A percentile compares a stretch with the other conserved stretches of the same genome.
phyloP scores from a whole-genome alignment of 1,284 basidiomycete species.

The Ceratobasidium papillatum region DNA sequence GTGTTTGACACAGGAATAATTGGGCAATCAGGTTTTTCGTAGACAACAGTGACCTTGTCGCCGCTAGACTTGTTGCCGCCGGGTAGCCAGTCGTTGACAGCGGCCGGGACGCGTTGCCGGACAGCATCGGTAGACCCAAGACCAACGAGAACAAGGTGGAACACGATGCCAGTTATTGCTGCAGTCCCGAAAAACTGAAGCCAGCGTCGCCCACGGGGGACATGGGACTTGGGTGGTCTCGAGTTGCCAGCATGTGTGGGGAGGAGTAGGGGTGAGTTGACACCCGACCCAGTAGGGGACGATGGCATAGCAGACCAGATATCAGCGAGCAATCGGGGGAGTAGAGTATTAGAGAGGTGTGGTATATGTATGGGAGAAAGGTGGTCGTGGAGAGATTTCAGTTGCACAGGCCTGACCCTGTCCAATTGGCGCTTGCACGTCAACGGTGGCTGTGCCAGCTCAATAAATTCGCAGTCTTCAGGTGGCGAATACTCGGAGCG shows the following conservation, averaged over 20 bases:
- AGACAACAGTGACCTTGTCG: conserved; percentile 26
- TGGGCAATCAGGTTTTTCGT: conserved; percentile 26
- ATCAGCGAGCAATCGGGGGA: neutral
- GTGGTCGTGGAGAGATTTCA: conserved; percentile 21
- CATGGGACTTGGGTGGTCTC: conserved; percentile 30
- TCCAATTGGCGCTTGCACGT: neutral
- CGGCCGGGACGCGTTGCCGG: conserved; percentile 29
- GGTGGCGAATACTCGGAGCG: conserved; percentile 4
- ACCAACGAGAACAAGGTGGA: conserved; percentile 44
- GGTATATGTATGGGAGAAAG: conserved; percentile 10
- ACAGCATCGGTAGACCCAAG: conserved; percentile 41
- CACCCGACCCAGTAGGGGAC: conserved; percentile 31
- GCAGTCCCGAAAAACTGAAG: conserved; percentile 44
- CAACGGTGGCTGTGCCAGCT: conserved; percentile 14
- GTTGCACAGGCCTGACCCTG: neutral
- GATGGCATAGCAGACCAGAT: conserved; percentile 16
- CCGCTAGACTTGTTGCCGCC: conserved; percentile 16
- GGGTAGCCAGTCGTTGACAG: conserved; percentile 42
- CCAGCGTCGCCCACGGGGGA: conserved; percentile 29
- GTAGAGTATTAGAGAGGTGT: conserved; percentile 11
- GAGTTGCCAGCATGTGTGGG: conserved; percentile 16
- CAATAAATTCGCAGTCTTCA: neutral
- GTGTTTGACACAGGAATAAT: conserved; percentile 2
- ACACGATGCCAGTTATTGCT: conserved; percentile 40
- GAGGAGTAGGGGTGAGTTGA: conserved; percentile 37